Evolutionary conservation across 352 stramenopile species (phyloP).

Genomic region (Globisporangium spiculum): DNA sequence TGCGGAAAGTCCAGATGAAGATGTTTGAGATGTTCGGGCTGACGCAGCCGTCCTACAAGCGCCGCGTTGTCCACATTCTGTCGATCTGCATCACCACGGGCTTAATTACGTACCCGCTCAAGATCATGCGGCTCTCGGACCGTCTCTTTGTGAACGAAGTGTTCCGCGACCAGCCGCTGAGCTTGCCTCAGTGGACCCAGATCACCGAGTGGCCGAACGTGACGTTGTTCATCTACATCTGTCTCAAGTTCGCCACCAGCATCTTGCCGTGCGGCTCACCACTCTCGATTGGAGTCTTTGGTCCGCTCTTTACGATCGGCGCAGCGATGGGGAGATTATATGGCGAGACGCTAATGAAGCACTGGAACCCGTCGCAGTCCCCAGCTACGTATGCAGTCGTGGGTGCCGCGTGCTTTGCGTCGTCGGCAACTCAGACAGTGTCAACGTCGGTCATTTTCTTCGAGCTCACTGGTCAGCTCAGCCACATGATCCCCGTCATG

Average conservation of each 20-base stretch:
- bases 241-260: constrained; percentile 69
- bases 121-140: constrained; percentile 73
- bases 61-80: constrained; percentile 54
- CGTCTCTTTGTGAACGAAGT: constrained; percentile 72
- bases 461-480: constrained; percentile 76
- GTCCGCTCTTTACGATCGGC: constrained; percentile 79
- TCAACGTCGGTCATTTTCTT: constrained; percentile 88
- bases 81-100: constrained; percentile 58
- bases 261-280: constrained; percentile 68
- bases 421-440: constrained; percentile 89
- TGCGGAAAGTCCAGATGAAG: constrained; percentile 47
- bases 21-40: constrained; percentile 55
- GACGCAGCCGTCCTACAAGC: constrained; percentile 48
- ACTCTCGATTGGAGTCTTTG: constrained; percentile 79
- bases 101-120: constrained; percentile 62
- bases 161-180: constrained; percentile 63
- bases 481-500: constrained; percentile 83
- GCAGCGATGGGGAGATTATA: constrained; percentile 71
- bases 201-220: constrained; percentile 53
- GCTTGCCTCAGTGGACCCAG: constrained; percentile 58
- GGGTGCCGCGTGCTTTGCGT: constrained; percentile 88
- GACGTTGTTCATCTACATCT: constrained; percentile 67
- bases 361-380: constrained; percentile 74
- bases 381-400: constrained; percentile 88
- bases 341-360: constrained; percentile 73